Base-by-base conservation (phyloP, 768 basidiomycete species). In the Leccinum variicolor region DNA sequence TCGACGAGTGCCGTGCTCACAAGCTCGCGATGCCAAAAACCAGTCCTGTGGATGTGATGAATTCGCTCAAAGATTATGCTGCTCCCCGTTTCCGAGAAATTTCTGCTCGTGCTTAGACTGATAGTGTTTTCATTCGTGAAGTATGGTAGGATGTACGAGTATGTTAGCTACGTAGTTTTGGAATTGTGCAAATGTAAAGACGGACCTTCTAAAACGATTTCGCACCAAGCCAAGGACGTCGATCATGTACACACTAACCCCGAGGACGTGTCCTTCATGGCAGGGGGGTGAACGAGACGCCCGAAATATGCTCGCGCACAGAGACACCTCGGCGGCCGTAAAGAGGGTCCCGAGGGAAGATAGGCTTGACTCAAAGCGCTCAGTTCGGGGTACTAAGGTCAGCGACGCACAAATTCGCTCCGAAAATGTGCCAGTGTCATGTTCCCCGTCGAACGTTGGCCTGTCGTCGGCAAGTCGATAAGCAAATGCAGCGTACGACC, bases 351-450 rank as follows among this genome's bases (percentile, higher is more conserved):
- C 89, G 0, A 87, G 81, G 3, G 85, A 82, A 3, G 90, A 85
- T 14, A 88, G 82, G 53, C 74, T 76, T 41, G 21, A 45, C n/a
- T n/a, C n/a, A 23, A 26, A 25, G 25, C 25, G 25, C 25, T 1
- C 26, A 7, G 26, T 26, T 26, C 26, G 26, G 26, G 26, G 26
- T 26, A 26, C 26, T 26, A 26, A 26, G 26, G 29, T 13, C 17
- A 29, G 15, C 4, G 19, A 75, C 83, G 51, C 49, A 94, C 94
- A n/a, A n/a, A n/a, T 91, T 85, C 82, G 90, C 93, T 29, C 92
- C 85, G 54, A 98, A 87, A 68, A 90, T 94, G 92, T 3, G 96
- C 98, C 96, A 98, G 92, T 3, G 96, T 98, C 96, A 98, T 99
- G 76, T 98, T 19, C 96, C 96, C 69, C 97, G 92, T 68, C 85